Conservation (phyloP, 108 stramenopile species). For the Discostella pseudostelligera region DNA sequence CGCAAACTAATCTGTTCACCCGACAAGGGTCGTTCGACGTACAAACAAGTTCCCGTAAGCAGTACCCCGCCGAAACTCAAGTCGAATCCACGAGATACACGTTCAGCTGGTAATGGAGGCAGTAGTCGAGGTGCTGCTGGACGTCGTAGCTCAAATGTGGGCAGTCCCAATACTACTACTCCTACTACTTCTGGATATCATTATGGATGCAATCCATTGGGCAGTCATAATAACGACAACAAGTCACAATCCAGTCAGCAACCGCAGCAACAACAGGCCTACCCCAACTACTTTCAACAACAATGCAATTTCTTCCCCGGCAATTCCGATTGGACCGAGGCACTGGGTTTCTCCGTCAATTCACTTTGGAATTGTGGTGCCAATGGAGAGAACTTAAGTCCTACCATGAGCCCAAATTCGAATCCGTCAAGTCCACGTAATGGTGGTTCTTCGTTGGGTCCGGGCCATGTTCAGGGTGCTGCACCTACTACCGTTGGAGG, state of each 20-base stretch:
- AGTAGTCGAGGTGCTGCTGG: neutral
- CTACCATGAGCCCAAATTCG: constrained; percentile 52
- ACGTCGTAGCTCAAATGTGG: neutral
- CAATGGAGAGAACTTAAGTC: constrained; percentile 46
- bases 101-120: constrained; percentile 17
- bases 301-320: constrained; percentile 40
- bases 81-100: constrained; percentile 67
- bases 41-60: constrained; percentile 51
- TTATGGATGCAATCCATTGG: constrained; percentile 10
- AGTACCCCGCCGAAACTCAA: constrained; percentile 80
- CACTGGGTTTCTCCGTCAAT: constrained; percentile 66
- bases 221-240: constrained; percentile 3
- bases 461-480: neutral
- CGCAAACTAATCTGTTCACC: constrained; percentile 49
- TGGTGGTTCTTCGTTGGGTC: neutral
- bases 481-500: neutral
- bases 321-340: constrained; percentile 70
- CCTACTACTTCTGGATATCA: neutral
- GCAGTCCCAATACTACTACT: neutral
- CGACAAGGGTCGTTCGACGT: constrained; percentile 17
- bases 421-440: constrained; percentile 27
- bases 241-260: constrained; percentile 5
- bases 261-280: constrained; percentile 17
- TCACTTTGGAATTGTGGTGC: constrained; percentile 83
- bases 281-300: constrained; percentile 26